These are phyloP conservation scores for Suhomyces panamericanus DNA, from an alignment of 1,139 yeast species.

Conservation along the genomic window DNA sequence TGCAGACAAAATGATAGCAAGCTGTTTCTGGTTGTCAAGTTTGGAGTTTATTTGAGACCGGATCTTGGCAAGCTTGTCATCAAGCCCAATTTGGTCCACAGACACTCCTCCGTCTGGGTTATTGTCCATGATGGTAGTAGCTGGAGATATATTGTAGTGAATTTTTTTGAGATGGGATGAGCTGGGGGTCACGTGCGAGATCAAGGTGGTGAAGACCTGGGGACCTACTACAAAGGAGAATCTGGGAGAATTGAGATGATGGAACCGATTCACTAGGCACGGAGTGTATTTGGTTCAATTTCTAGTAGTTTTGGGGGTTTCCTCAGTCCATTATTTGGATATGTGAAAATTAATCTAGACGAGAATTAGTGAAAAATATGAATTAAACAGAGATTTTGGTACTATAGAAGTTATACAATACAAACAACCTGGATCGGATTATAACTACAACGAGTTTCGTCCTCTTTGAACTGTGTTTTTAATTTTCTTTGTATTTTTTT, in stretches of 20 bases:
- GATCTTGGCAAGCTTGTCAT: constrained; percentile 66
- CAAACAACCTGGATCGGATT: no score
- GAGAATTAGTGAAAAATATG: no score
- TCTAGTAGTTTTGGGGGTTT: no score
- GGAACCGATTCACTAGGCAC: no score
- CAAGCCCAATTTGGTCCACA: constrained; percentile 51
- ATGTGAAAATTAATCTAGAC: no score
- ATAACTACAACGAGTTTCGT: no score
- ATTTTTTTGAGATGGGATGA: constrained; percentile 11
- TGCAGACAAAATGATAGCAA: constrained; percentile 72
- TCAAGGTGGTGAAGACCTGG: not conserved
- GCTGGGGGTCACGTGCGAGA: constrained; percentile 10
- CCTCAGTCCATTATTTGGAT: no score
- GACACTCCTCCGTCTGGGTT: constrained; percentile 20
- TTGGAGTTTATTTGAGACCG: constrained; percentile 72
- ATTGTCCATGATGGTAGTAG: constrained; percentile 10
- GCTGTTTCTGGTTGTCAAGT: constrained; percentile 78
- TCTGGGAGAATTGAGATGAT: not conserved
- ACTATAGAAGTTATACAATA: no score
- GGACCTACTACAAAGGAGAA: not conserved
- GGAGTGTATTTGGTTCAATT: no score
- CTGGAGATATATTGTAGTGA: not conserved
- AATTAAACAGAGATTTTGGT: no score
- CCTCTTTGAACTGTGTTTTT: no score
- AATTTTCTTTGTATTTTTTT: no score